These are phyloP conservation scores for Pharus latifolius DNA, from an alignment of 176 grass and related monocot genomes.

Conservation along the genomic window DNA sequence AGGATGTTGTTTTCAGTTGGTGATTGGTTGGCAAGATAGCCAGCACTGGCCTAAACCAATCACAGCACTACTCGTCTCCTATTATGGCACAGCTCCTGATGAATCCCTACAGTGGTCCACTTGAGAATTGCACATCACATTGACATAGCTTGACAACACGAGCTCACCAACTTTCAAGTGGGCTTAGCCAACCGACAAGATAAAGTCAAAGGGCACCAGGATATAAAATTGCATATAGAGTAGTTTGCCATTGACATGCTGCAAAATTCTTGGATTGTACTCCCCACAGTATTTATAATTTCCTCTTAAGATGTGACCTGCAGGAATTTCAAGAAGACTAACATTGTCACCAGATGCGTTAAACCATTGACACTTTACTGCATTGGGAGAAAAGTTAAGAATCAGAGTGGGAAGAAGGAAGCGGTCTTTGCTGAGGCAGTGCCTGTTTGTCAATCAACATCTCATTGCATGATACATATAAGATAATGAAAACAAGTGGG, in stretches of 20 bases:
- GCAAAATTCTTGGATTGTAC: slow-evolving; percentile 16
- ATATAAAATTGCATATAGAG: slow-evolving; percentile 1
- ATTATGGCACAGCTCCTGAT: slow-evolving; percentile 22
- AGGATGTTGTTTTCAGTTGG: slow-evolving; percentile 33
- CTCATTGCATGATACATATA: slow-evolving; percentile 14
- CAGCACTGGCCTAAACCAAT: slow-evolving; percentile 31
- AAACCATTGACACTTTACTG: background rate
- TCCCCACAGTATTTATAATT: slow-evolving; percentile 8
- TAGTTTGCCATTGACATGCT: slow-evolving; percentile 8
- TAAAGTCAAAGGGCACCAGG: slow-evolving; percentile 71
- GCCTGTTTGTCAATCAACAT: slow-evolving; percentile 8
- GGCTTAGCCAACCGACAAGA: slow-evolving; percentile 64
- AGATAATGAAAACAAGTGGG: slow-evolving; percentile 40
- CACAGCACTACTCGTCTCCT: slow-evolving; percentile 20
- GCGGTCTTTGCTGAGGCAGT: background rate
- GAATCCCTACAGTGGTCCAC: slow-evolving; percentile 34
- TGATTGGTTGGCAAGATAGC: slow-evolving; percentile 49
- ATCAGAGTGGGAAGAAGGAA: background rate
- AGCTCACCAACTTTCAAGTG: slow-evolving; percentile 34
- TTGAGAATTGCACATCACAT: slow-evolving; percentile 8
- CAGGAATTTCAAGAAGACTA: slow-evolving; percentile 13
- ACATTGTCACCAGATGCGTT: background rate
- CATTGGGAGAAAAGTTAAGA: background rate
- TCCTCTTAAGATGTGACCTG: slow-evolving; percentile 8
- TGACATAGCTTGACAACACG: slow-evolving; percentile 25